phyloP scores from a whole-genome alignment of 257 asterid species.

The Henckelia pumila region DNA sequence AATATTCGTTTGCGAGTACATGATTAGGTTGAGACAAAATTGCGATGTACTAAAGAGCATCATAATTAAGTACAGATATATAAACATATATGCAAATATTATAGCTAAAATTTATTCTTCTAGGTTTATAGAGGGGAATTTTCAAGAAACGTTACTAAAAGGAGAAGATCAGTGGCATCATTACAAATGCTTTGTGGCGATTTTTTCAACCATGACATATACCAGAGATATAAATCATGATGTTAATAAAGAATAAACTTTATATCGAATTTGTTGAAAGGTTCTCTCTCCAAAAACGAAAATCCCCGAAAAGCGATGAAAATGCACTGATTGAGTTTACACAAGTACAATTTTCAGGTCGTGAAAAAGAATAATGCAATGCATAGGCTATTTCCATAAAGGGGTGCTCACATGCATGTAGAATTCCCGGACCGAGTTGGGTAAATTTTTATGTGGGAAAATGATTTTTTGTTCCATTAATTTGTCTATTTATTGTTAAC shows the following conservation, averaged over 20 bases:
- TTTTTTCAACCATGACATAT: background rate
- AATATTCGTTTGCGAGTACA: too few species aligned
- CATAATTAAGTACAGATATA: background rate
- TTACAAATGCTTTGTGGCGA: background rate
- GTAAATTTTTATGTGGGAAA: too few species aligned
- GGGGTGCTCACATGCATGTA: background rate
- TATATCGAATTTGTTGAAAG: background rate
- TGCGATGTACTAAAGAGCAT: too few species aligned
- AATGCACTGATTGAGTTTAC: background rate
- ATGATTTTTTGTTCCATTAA: too few species aligned
- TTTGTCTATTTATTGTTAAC: too few species aligned
- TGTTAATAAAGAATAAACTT: background rate
- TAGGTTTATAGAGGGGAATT: background rate
- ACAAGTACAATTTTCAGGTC: background rate
- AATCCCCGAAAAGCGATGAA: background rate
- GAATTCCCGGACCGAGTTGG: background rate
- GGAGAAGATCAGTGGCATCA: background rate
- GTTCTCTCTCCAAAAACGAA: background rate
- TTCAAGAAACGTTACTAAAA: background rate
- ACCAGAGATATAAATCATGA: background rate
- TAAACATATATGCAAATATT: too few species aligned
- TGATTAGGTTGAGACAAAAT: background rate
- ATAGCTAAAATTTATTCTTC: background rate
- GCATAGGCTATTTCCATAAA: background rate
- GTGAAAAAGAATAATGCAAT: background rate